Evolutionary conservation across 306 rosid genomes (phyloP).

Genomic region (Dalbergia oliveri): DNA sequence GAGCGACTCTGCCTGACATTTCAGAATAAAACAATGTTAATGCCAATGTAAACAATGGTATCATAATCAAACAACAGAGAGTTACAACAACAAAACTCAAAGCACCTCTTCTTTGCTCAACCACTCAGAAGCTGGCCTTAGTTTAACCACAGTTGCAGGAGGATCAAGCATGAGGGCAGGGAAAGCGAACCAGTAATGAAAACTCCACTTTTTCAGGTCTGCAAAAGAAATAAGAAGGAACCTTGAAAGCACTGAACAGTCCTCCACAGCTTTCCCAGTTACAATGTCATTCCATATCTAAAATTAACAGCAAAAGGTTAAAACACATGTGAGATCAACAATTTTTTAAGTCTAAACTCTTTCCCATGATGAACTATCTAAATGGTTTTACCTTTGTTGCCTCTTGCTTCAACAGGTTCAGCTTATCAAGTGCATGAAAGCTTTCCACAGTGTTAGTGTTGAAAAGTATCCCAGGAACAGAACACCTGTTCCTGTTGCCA

Average conservation of each 20-base stretch:
- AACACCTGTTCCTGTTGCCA: constrained; percentile 85
- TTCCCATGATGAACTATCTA: constrained; percentile 11
- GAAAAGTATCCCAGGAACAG: constrained; percentile 78
- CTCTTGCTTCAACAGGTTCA: constrained; percentile 67
- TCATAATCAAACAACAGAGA: constrained; percentile 28
- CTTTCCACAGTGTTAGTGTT: constrained; percentile 88
- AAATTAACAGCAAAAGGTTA: constrained; percentile 29
- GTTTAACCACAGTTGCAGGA: constrained; percentile 74
- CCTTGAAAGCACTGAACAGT: constrained; percentile 78
- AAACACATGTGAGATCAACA: constrained; percentile 37
- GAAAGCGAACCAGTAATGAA: constrained; percentile 92
- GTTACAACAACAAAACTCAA: constrained; percentile 28
- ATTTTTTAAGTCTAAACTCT: neutral
- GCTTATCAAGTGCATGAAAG: constrained; percentile 79
- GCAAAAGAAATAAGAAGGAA: constrained; percentile 94
- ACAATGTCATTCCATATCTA: constrained; percentile 96
- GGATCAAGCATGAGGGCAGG: constrained; percentile 94
- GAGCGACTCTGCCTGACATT: constrained; percentile 75
- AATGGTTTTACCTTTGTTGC: constrained; percentile 72
- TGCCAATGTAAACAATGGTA: constrained; percentile 13
- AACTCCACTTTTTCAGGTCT: constrained; percentile 91
- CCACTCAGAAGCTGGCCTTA: constrained; percentile 80
- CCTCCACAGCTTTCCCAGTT: constrained; percentile 85
- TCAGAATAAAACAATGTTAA: constrained; percentile 33
- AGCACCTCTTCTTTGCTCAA: constrained; percentile 77